phyloP scores from a whole-genome alignment of 352 stramenopile genomes.

The Globisporangium spiculum region DNA sequence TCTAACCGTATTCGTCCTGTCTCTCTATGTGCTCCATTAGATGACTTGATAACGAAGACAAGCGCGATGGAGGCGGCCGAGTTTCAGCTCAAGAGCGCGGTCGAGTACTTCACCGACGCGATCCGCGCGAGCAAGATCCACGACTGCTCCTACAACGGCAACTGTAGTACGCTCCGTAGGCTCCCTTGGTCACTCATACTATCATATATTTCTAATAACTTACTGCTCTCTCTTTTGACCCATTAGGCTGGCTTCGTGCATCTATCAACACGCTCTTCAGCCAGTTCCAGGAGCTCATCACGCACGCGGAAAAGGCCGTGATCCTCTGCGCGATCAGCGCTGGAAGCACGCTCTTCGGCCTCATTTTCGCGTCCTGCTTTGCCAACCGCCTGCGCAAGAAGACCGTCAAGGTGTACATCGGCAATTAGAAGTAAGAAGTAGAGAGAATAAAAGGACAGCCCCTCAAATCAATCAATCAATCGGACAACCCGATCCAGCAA shows the following conservation, averaged over 20 bases:
- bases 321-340: slow-evolving; percentile 31
- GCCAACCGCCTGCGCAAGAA: slow-evolving; percentile 44
- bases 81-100: slow-evolving; percentile 48
- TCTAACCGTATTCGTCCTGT: not conserved
- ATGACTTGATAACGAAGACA: slow-evolving; percentile 36
- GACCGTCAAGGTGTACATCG: slow-evolving; percentile 55
- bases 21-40: slow-evolving; percentile 9
- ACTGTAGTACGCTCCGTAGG: slow-evolving; percentile 42
- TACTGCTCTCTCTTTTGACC: not conserved
- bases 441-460: not conserved
- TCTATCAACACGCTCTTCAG: slow-evolving; percentile 43
- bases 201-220: not conserved
- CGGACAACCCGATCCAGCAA: not conserved
- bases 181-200: not conserved
- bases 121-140: slow-evolving; percentile 51
- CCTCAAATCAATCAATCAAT: not conserved
- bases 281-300: slow-evolving; percentile 45
- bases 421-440: slow-evolving; percentile 10
- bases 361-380: slow-evolving; percentile 41
- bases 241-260: slow-evolving; percentile 41
- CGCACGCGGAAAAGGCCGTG: slow-evolving; percentile 31
- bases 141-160: slow-evolving; percentile 54
- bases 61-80: slow-evolving; percentile 50
- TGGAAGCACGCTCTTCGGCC: slow-evolving; percentile 25
- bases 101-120: slow-evolving; percentile 57